phyloP scores from a whole-genome alignment of 2,329 filamentous ascomycete genomes.

The Botryotinia globosa region DNA sequence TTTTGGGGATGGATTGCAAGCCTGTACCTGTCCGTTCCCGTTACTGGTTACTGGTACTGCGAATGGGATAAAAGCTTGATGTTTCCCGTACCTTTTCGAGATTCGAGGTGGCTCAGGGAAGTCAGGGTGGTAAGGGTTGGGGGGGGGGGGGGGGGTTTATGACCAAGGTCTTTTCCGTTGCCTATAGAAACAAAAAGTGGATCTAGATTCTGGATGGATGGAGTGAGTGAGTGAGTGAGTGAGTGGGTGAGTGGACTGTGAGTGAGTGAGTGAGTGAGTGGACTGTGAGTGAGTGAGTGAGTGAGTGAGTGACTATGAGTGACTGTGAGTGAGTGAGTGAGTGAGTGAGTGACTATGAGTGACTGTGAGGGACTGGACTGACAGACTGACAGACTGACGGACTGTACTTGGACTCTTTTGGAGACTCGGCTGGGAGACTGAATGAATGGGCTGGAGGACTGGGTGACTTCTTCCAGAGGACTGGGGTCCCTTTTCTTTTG shows the following conservation, averaged over 20 bases:
- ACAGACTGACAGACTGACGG: too few relatives aligned
- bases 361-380: too few relatives aligned
- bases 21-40: slow-evolving; percentile 3
- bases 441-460: too few relatives aligned
- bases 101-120: slow-evolving; percentile 1
- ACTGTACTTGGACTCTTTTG: too few relatives aligned
- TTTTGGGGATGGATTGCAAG: background rate
- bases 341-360: too few relatives aligned
- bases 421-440: background rate
- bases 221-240: background rate
- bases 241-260: too few relatives aligned
- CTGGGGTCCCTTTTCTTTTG: background rate
- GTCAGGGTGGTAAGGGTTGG: background rate
- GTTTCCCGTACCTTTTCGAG: slow-evolving; percentile 1
- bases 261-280: too few relatives aligned
- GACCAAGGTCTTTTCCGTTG: slow-evolving; percentile 7
- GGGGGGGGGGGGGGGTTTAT: background rate
- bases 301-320: background rate
- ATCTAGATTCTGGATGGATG: background rate
- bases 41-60: background rate
- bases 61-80: slow-evolving; percentile 5
- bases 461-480: background rate
- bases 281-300: too few relatives aligned
- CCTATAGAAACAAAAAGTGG: slow-evolving; percentile 18
- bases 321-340: too few relatives aligned